Base-by-base conservation (phyloP, 768 basidiomycete species). In the Russula griseocarnosa region DNA sequence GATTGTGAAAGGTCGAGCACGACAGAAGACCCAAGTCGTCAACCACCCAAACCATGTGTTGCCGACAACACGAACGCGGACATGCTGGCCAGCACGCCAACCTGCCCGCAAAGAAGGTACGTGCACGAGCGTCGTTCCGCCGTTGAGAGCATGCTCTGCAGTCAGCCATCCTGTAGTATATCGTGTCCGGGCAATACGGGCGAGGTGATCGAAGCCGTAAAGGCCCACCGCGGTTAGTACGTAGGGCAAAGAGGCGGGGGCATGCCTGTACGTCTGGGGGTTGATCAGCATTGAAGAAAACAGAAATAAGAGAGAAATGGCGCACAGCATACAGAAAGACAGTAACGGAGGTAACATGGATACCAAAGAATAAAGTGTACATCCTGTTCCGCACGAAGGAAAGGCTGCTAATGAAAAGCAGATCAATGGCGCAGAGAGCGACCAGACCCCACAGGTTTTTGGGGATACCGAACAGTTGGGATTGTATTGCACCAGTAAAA, bases 61-160 rank as follows among this genome's bases (percentile, higher is more conserved):
- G 24, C 72, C 75, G 1, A 82, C 73, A 0, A 81, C 74, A 49
- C 81, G 74, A 32, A 86, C 64, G 52, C 84, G 79, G 50, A 86
- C 82, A 69, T 86, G 83, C 68, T 86, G 84, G 3, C 86, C 84
- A 0, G 82, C 76, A 32, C 83, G 75, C 84, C 84, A 86, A 22
- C 85, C 85, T 0, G 76, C 73, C 54, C 75, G 78, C 50, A 85
- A 50, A 5, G 70, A 59, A 0, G 79, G 79, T 9, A 83, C 71
- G 42, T 81, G 77, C 30, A 86, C 70, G 49, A 80, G 75, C 6
- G 82, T 83, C 47, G 78, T 74, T 16, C 74, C 73, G 8, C 66
- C 61, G 42, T 62, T 61, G 24, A 83, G 77, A 10, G 79, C 79
- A 2, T 78, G 75, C 11, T 84, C 72, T 1, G 81, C 71, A 26